These are phyloP conservation scores for Volvariella volvacea DNA, from an alignment of 1,284 basidiomycete species.

Conservation along the genomic window DNA sequence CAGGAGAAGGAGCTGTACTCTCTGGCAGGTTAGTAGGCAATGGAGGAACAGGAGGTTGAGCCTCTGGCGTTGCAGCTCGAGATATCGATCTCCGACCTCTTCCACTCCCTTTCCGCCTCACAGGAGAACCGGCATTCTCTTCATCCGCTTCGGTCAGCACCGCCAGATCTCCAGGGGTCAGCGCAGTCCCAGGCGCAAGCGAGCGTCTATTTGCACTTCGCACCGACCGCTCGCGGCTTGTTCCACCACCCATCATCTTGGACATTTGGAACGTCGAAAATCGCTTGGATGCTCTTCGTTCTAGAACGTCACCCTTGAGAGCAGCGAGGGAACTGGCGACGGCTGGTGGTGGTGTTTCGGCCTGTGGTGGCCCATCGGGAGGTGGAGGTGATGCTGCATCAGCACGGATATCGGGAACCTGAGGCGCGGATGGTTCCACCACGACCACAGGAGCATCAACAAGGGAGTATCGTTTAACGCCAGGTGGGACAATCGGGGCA, in stretches of 20 bases:
- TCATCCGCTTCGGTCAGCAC: constrained; percentile 68
- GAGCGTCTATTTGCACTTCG: constrained; percentile 55
- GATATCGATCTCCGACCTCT: constrained; percentile 21
- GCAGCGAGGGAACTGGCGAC: constrained; percentile 84
- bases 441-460: constrained; percentile 61
- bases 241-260: constrained; percentile 75
- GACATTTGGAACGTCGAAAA: constrained; percentile 96
- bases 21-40: constrained; percentile 30
- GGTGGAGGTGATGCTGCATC: constrained; percentile 29
- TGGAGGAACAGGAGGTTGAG: constrained; percentile 41
- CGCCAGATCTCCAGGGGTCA: constrained; percentile 63
- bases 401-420: constrained; percentile 18
- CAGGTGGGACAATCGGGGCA: constrained; percentile 37
- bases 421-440: constrained; percentile 45
- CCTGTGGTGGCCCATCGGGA: constrained; percentile 36
- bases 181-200: constrained; percentile 49
- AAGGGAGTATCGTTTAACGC: constrained; percentile 70
- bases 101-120: constrained; percentile 17
- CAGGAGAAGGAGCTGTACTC: no score
- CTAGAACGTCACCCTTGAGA: constrained; percentile 83
- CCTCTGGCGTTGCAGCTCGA: constrained; percentile 29
- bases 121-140: constrained; percentile 26
- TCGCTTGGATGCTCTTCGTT: constrained; percentile 90
- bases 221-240: constrained; percentile 38
- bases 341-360: constrained; percentile 40